These are phyloP conservation scores for Rusavskia elegans DNA, from an alignment of 495 filamentous ascomycete species.

Conservation along the genomic window DNA sequence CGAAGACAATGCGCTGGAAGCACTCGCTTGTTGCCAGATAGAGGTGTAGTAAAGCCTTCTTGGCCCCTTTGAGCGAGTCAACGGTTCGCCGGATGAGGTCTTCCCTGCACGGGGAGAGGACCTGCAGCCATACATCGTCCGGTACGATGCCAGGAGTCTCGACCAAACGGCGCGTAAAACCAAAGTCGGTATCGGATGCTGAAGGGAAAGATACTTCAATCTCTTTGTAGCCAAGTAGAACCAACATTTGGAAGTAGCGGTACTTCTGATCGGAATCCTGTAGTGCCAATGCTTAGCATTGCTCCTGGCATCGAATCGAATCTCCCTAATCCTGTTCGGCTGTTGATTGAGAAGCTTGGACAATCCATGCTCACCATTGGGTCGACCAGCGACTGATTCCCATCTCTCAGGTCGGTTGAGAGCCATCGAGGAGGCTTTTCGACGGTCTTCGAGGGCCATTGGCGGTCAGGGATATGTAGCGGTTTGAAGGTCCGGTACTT, in stretches of 20 bases:
- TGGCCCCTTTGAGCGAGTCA: constrained; percentile 72
- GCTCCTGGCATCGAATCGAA: background rate
- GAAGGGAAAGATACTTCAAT: constrained; percentile 96
- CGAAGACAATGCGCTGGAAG: constrained; percentile 53
- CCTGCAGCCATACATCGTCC: constrained; percentile 91
- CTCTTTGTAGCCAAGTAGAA: constrained; percentile 91
- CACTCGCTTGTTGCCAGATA: constrained; percentile 82
- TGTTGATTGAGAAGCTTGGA: no score
- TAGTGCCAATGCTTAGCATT: background rate
- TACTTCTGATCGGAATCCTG: constrained; percentile 62
- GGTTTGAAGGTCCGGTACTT: constrained; percentile 79
- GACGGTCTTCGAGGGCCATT: constrained; percentile 76
- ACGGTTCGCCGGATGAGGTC: constrained; percentile 87
- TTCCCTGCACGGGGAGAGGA: constrained; percentile 82
- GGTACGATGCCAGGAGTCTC: constrained; percentile 76
- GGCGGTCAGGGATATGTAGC: constrained; percentile 64
- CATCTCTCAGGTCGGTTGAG: constrained; percentile 71
- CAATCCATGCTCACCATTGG: constrained; percentile 54
- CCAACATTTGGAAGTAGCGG: constrained; percentile 87
- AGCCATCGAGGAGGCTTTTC: constrained; percentile 74
- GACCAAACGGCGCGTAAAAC: constrained; percentile 80
- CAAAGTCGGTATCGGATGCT: constrained; percentile 85
- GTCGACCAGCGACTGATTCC: constrained; percentile 76
- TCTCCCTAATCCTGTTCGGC: no score
- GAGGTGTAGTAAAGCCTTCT: constrained; percentile 93